Percentiles rank a stretch among this genome's conserved stretches.
Evolutionary conservation across 192 early-diverging fungal genomes (phyloP).

Genomic region (Chytriomyces hyalinus): DNA sequence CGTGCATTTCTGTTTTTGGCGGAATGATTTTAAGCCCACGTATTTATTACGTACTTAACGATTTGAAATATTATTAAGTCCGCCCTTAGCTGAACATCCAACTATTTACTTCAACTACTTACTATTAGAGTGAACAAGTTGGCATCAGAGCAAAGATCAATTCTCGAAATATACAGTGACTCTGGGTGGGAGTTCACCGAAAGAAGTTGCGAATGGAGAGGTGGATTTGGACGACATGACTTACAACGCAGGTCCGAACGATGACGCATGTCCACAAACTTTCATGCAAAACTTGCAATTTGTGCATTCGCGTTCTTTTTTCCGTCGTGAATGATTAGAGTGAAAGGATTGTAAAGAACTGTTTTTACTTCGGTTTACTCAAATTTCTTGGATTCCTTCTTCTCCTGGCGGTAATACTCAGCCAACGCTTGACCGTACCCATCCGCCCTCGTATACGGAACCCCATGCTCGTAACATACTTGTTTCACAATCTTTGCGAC

Average conservation of each 20-base stretch:
- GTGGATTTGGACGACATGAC: constrained; percentile 35
- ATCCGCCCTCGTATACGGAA: constrained; percentile 9
- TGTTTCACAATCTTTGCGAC: not conserved
- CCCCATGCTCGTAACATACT: constrained; percentile 2
- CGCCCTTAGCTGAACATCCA: too few relatives aligned
- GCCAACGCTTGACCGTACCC: constrained; percentile 23
- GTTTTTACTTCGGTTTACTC: too few relatives aligned
- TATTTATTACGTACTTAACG: too few relatives aligned
- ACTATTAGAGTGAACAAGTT: too few relatives aligned
- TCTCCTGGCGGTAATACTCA: not conserved
- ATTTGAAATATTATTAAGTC: too few relatives aligned
- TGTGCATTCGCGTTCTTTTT: constrained; percentile 19
- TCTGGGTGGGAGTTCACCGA: not conserved
- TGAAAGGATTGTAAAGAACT: not conserved
- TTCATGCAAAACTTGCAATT: constrained; percentile 10
- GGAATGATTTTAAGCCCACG: too few relatives aligned
- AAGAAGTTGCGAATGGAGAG: constrained; percentile 19
- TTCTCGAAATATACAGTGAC: too few relatives aligned
- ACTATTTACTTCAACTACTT: too few relatives aligned
- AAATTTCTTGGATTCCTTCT: too few relatives aligned
- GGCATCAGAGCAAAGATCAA: too few relatives aligned
- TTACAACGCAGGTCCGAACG: constrained; percentile 1
- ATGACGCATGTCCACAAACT: not conserved
- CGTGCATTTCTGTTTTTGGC: too few relatives aligned
- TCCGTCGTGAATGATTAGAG: not conserved